These are phyloP conservation scores for Beauveria varroae DNA, from an alignment of 2,329 filamentous ascomycete genomes.

Conservation along the genomic window DNA sequence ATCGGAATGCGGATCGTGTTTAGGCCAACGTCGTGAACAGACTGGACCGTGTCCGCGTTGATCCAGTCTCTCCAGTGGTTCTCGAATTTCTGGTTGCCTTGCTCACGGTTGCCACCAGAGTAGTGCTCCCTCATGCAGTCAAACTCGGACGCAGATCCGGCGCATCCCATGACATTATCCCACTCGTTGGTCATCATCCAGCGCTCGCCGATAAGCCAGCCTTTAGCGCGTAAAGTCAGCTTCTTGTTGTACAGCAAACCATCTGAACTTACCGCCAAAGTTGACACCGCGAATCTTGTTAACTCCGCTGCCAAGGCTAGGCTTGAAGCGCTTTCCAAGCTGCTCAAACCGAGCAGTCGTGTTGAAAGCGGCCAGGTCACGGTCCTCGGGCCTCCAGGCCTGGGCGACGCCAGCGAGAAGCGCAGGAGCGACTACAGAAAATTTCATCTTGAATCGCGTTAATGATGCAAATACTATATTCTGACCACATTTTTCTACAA, in stretches of 20 bases:
- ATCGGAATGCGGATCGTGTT: slow-evolving; percentile 47
- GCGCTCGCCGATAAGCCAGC: slow-evolving; percentile 38
- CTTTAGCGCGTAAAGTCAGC: not conserved
- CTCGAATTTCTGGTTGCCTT: slow-evolving; percentile 39
- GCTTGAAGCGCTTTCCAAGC: slow-evolving; percentile 25
- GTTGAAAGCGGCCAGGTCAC: slow-evolving; percentile 26
- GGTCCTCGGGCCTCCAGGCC: slow-evolving; percentile 25
- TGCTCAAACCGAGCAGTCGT: slow-evolving; percentile 23
- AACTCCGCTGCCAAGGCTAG: slow-evolving; percentile 16
- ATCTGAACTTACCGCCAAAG: slow-evolving; percentile 32
- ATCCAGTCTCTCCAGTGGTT: slow-evolving; percentile 36
- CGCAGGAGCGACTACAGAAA: slow-evolving; percentile 17
- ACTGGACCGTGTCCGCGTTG: slow-evolving; percentile 21
- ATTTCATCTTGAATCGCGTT: slow-evolving; percentile 16
- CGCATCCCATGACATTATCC: slow-evolving; percentile 38
- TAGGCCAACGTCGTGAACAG: slow-evolving; percentile 41
- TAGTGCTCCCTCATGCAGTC: slow-evolving; percentile 38
- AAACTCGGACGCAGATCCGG: slow-evolving; percentile 36
- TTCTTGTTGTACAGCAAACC: no score
- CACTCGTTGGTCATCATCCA: slow-evolving; percentile 42
- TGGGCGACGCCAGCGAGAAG: slow-evolving; percentile 16
- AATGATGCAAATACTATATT: not conserved
- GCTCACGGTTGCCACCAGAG: slow-evolving; percentile 18
- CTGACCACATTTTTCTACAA: no score
- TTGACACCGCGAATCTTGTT: slow-evolving; percentile 46